Percentiles rank a stretch among this genome's conserved stretches.
Conservation (phyloP, 73 alveolate genomes). For the Paramecium biaurelia region DNA sequence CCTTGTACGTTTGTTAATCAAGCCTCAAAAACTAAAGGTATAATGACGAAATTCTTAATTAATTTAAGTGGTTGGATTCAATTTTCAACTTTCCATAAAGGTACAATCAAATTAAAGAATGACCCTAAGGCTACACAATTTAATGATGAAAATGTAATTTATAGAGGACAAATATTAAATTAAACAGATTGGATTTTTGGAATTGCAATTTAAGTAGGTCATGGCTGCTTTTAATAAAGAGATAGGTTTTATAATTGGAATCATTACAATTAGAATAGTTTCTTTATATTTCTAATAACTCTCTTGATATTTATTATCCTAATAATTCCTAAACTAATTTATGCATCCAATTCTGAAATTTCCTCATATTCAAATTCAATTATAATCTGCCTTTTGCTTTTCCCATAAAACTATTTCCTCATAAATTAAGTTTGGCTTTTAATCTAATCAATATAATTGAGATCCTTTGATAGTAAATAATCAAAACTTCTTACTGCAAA, state of each 20-base stretch:
- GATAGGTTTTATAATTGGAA: constrained; percentile 1
- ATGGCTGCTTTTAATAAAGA: neutral
- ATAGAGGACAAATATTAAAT: neutral
- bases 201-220: neutral
- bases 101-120: neutral
- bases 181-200: constrained; percentile 19
- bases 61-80: constrained; percentile 20
- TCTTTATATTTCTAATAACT: neutral
- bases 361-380: neutral
- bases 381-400: neutral
- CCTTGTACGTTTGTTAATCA: neutral
- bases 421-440: neutral
- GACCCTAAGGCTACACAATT: constrained; percentile 20
- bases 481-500: neutral
- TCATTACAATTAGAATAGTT: neutral
- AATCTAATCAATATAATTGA: neutral
- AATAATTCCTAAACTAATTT: neutral
- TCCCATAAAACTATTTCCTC: neutral
- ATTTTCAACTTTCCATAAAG: neutral
- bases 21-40: neutral
- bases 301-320: neutral
- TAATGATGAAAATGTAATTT: neutral
- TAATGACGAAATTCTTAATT: neutral
- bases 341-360: neutral
- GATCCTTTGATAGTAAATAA: neutral